A percentile compares a stretch with the other conserved stretches of the same genome.
Evolutionary conservation across 2,329 filamentous ascomycete genomes (phyloP).

Genomic region (Hirsutella thompsonii): DNA sequence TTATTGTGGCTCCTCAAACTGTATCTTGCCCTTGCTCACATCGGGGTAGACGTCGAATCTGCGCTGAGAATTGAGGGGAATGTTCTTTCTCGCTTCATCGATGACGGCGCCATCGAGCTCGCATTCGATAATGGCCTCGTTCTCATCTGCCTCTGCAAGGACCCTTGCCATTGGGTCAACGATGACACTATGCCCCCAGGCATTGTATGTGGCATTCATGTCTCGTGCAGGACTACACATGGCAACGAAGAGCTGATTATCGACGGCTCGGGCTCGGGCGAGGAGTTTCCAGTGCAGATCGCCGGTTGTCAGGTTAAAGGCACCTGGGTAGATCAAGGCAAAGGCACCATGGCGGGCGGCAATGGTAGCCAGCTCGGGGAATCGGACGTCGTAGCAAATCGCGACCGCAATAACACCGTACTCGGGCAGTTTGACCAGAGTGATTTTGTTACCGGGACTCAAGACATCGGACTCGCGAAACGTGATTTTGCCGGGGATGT

Average conservation of each 20-base stretch:
- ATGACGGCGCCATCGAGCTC: constrained; percentile 59
- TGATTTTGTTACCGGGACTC: constrained; percentile 71
- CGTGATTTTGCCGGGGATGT: constrained; percentile 87
- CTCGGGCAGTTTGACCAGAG: constrained; percentile 72
- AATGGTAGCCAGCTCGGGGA: constrained; percentile 84
- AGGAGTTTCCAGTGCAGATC: constrained; percentile 82
- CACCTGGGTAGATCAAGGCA: constrained; percentile 83
- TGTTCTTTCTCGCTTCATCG: constrained; percentile 63
- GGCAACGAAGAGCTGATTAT: constrained; percentile 90
- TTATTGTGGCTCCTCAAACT: constrained; percentile 16
- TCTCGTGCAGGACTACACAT: constrained; percentile 86
- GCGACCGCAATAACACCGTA: constrained; percentile 80
- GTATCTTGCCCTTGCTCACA: constrained; percentile 51
- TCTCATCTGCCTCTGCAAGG: constrained; percentile 65
- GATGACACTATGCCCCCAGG: constrained; percentile 84
- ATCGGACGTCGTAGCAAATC: constrained; percentile 97
- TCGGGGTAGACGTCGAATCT: constrained; percentile 94
- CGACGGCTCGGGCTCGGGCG: constrained; percentile 70
- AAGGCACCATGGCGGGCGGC: constrained; percentile 81
- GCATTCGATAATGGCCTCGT: constrained; percentile 62
- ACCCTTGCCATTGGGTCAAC: constrained; percentile 79
- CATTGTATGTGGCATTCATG: constrained; percentile 64
- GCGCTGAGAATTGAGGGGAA: constrained; percentile 74
- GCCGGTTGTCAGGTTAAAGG: constrained; percentile 91
- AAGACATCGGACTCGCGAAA: constrained; percentile 89